Evolutionary conservation across 2,329 filamentous ascomycete genomes (phyloP), one percentile per base, ranked within the genome.

Genomic region (Pleoardoris graminearum): DNA sequence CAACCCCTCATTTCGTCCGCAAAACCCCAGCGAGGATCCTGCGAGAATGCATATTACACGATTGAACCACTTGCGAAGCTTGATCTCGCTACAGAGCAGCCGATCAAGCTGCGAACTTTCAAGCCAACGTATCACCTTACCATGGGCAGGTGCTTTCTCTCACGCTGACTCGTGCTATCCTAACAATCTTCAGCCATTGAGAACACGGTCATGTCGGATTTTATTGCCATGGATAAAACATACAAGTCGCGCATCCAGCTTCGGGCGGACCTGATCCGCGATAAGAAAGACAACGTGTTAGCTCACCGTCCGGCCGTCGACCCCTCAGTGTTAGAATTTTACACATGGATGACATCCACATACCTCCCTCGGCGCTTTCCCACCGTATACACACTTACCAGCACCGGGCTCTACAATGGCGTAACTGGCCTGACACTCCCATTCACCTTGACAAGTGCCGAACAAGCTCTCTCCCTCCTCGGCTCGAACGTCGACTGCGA

Each of bases 121-220:
- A 85, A 83, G 66, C 78, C 82, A 4, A 84, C 80, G 59, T 87
- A 83, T 62, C 79, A 86, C 62, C 68, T 87, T 45, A 85, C 84
- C 5, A 87, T 87, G 84, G 81, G 83, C 85, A 69, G 55, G 70
- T 58, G 19, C 16, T 25, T n/a, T 29, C 27, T n/a, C 21, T 53
- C 38, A 8, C 3, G 16, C 11, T n/a, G 29, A 32, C 22, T 8
- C 46, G 16, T 21, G 14, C n/a, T 33, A 32, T 53, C 25, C 30
- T 8, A 30, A 30, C 17, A 6, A 27, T 7, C 8, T 25, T 7
- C 59, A 85, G 83, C 77, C 3, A 74, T 86, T 21, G 77, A 83
- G 61, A 81, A 74, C 38, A 76, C 79, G 12, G 64, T 77, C 7
- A 66, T 81, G 0, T 82, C 80, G n/a, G 77, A 83, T 8, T 76